phyloP scores from a whole-genome alignment of 495 filamentous ascomycete species.

The Penicillium riverlandense region DNA sequence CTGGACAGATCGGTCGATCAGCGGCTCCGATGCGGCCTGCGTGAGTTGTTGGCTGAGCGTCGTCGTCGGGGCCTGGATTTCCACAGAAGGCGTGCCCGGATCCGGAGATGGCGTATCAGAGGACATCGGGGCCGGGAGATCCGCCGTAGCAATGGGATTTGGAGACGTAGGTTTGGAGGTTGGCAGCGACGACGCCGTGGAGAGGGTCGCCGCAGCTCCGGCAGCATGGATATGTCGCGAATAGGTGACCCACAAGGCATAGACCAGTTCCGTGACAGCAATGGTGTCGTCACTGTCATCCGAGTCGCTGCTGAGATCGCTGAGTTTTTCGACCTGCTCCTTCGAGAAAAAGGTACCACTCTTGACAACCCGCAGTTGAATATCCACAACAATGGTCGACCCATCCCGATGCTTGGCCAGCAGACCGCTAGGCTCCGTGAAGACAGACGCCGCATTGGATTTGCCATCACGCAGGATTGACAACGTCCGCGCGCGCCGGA shows the following conservation, averaged over 20 bases:
- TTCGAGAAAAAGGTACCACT: conserved; percentile 56
- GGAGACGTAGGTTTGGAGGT: conserved; percentile 15
- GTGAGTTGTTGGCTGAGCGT: conserved; percentile 69
- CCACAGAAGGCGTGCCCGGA: conserved; percentile 12
- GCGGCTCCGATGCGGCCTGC: conserved; percentile 53
- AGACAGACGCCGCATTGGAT: conserved; percentile 61
- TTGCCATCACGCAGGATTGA: conserved; percentile 75
- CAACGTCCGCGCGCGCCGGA: conserved; percentile 79
- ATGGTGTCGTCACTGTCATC: conserved; percentile 33
- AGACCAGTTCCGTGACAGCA: conserved; percentile 71
- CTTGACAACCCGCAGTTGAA: conserved; percentile 92
- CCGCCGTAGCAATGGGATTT: conserved; percentile 2
- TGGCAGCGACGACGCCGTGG: conserved; percentile 13
- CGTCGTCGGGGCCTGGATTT: conserved; percentile 49
- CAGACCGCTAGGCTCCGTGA: conserved; percentile 74
- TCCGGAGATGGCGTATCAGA: neutral
- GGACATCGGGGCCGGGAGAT: neutral
- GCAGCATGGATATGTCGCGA: conserved; percentile 83
- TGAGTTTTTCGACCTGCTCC: conserved; percentile 31
- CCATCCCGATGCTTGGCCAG: conserved; percentile 85
- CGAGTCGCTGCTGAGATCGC: conserved; percentile 22
- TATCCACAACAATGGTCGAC: conserved; percentile 81
- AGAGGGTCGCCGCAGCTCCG: conserved; percentile 46
- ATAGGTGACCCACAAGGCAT: conserved; percentile 95
- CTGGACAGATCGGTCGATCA: conserved; percentile 42